Evolutionary conservation across 768 basidiomycete species (phyloP).

Genomic region (Rhodotorula kratochvilovae): DNA sequence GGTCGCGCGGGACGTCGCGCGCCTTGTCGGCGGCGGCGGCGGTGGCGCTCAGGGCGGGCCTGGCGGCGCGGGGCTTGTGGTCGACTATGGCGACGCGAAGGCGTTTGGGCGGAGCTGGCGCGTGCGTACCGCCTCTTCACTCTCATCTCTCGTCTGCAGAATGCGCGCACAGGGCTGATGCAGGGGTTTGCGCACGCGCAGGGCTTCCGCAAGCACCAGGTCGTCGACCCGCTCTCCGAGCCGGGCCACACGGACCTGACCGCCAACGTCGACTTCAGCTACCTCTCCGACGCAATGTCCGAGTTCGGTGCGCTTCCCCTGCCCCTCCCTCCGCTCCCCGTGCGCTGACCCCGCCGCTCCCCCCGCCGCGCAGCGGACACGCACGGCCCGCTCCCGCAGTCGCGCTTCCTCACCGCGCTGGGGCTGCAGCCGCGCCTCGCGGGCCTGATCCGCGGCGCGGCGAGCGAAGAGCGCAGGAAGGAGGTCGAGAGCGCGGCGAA

Average conservation of each 20-base stretch:
- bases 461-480: constrained; percentile 51
- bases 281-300: constrained; percentile 69
- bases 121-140: constrained; percentile 54
- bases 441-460: constrained; percentile 57
- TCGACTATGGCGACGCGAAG: constrained; percentile 81
- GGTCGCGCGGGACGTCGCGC: constrained; percentile 64
- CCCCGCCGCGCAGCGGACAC: constrained; percentile 47
- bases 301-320: constrained; percentile 57
- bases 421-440: constrained; percentile 67
- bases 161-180: not conserved
- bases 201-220: constrained; percentile 85
- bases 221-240: constrained; percentile 73
- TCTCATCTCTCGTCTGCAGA: not conserved
- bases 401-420: constrained; percentile 70
- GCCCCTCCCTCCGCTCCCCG: too few relatives aligned
- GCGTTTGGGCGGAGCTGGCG: constrained; percentile 71
- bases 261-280: constrained; percentile 93
- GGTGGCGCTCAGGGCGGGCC: too few relatives aligned
- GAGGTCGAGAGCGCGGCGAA: constrained; percentile 61
- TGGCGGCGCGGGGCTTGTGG: constrained; percentile 60
- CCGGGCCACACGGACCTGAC: constrained; percentile 90
- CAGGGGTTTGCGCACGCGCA: constrained; percentile 44
- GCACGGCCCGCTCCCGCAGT: constrained; percentile 72
- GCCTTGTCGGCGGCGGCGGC: constrained; percentile 53
- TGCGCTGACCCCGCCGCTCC: not conserved